Evolutionary conservation across 225 moss, liverwort and hornwort species (phyloP), one percentile per base, ranked within the genome.

Genomic region (Asterella californica): DNA sequence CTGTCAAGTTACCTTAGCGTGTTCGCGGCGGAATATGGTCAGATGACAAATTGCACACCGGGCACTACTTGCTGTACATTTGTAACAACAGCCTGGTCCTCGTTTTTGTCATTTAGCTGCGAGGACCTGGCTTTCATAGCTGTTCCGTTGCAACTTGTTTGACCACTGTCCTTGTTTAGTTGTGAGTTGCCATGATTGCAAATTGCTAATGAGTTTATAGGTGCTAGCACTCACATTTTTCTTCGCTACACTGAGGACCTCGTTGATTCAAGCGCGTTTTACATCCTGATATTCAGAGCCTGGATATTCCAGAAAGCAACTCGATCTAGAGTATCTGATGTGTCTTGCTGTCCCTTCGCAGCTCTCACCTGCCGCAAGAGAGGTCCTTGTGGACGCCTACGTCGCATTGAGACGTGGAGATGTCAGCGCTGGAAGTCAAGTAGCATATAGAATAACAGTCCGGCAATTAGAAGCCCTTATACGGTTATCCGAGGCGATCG

Each of bases 401-500:
- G 95, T 99, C 52, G 91, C 92, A 54, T 90, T 99, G 62, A 86
- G 99, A 88, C 88, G 91, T 54, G 95, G 99, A 76, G 99, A 99
- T 84, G 95, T 94, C 63, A 79, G 88, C 80, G 91, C 92, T 80
- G 99, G 99, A 54, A 99, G 92, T 77, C 95, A 99, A 86, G 99
- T 99, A 54, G 94, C 99, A 14, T 99, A 99, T 61, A 88, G 99
- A 76, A 99, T 99, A 54, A 99, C 99, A 45, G 99, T 99, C 14
- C 89, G 99, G 82, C 99, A 99, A 90, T 79, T 99, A 79, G 99
- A 99, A 88, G 99, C 95, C 71, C 93, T 99, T 62, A 45, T 99
- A 76, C 90, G 97, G 66, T 83, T 99, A 33, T 99, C 97, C 64
- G 97, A 99, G 85, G 97, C 97, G 30, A 92, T 99, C 73, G 93